These are phyloP conservation scores for Aspergillus luchuensis DNA, from an alignment of 2,329 filamentous ascomycete genomes.

Conservation along the genomic window DNA sequence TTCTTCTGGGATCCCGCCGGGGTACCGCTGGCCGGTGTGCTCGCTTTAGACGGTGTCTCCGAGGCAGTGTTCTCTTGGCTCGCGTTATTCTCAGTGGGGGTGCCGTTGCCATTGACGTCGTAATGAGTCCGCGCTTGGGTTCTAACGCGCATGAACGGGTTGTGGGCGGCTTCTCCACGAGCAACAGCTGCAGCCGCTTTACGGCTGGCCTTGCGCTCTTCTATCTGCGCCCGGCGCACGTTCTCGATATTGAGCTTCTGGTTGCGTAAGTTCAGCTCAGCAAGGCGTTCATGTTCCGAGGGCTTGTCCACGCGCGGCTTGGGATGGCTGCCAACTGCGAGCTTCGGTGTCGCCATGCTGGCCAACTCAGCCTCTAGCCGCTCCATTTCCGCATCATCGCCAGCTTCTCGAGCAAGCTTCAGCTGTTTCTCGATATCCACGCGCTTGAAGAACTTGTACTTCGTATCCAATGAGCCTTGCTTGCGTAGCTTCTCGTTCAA, in stretches of 20 bases:
- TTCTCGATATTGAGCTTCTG: constrained; percentile 82
- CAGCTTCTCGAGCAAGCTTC: constrained; percentile 65
- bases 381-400: constrained; percentile 61
- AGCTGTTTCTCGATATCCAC: constrained; percentile 66
- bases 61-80: constrained; percentile 53
- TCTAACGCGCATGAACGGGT: constrained; percentile 62
- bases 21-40: constrained; percentile 54
- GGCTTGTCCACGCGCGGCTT: constrained; percentile 58
- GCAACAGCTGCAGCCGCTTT: constrained; percentile 63
- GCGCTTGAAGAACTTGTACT: constrained; percentile 68
- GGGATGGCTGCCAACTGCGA: constrained; percentile 69
- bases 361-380: constrained; percentile 53
- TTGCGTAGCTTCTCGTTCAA: constrained; percentile 76
- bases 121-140: constrained; percentile 70
- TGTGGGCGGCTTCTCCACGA: constrained; percentile 61
- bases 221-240: constrained; percentile 85
- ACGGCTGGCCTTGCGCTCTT: constrained; percentile 68
- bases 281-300: constrained; percentile 77
- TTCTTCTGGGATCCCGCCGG: constrained; percentile 35
- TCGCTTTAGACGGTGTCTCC: constrained; percentile 55
- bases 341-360: constrained; percentile 57
- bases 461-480: constrained; percentile 67
- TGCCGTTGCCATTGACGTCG: constrained; percentile 56
- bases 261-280: constrained; percentile 80
- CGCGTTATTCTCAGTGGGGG: constrained; percentile 31